Evolutionary conservation across 352 stramenopile genomes (phyloP).

Genomic region (Phytophthora cryptogea): DNA sequence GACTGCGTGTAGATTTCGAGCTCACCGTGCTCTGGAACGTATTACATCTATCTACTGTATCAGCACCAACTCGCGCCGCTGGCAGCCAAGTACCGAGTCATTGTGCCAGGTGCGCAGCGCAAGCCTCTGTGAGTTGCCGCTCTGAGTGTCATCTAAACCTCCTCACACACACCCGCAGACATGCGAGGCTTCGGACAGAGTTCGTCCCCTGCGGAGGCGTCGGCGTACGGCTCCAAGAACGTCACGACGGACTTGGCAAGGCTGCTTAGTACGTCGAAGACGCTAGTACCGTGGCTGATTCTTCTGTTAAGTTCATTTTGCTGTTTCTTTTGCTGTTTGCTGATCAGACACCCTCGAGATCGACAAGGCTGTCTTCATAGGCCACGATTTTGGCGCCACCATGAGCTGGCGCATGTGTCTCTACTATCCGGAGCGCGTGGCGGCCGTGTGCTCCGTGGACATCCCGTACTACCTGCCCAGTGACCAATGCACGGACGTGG

Average conservation of each 20-base stretch:
- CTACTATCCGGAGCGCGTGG: conserved; percentile 52
- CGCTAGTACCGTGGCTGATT: too few relatives aligned
- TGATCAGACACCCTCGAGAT: background rate
- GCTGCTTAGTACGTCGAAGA: conserved; percentile 34
- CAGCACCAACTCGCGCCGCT: background rate
- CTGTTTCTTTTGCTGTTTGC: conserved; percentile 15
- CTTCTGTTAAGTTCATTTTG: conserved; percentile 49
- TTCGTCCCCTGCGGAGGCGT: conserved; percentile 36
- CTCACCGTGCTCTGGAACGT: background rate
- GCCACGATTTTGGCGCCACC: conserved; percentile 51
- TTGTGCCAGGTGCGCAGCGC: conserved; percentile 35
- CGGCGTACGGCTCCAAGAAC: conserved; percentile 45
- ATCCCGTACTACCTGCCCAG: conserved; percentile 53
- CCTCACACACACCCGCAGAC: conserved; percentile 20
- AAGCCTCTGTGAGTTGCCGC: background rate
- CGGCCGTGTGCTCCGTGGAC: conserved; percentile 48
- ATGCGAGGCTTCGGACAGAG: conserved; percentile 55
- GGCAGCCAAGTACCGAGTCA: conserved; percentile 39
- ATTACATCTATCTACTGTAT: background rate
- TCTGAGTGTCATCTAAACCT: background rate
- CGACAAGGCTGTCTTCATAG: background rate
- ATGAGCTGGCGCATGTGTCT: conserved; percentile 63
- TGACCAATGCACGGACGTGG: conserved; percentile 36
- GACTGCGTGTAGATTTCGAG: background rate
- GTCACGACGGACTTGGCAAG: conserved; percentile 38